Conservation (phyloP, 371 early-diverging fungal species). For the Mortierella sp. region DNA sequence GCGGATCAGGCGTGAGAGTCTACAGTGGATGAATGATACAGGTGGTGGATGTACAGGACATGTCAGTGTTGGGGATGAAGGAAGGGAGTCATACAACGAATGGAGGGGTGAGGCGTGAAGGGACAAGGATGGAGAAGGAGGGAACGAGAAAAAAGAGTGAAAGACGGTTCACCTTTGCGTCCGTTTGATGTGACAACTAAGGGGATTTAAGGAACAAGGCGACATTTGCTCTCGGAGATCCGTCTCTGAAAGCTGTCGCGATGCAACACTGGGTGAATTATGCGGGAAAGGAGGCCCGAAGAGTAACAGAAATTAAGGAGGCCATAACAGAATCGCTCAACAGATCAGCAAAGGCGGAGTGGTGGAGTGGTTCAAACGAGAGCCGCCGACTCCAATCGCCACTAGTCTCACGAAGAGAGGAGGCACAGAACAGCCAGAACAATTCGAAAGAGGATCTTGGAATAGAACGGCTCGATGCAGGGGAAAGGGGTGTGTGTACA, state of each 20-base stretch:
- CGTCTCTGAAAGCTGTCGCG: neutral
- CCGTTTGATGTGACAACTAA: neutral
- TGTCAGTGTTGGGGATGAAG: neutral
- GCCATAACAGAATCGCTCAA: neutral
- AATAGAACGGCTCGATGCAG: too few relatives aligned
- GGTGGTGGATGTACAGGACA: neutral
- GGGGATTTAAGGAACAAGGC: neutral
- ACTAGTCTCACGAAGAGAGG: too few relatives aligned
- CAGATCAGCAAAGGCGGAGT: too few relatives aligned
- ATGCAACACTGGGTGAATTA: neutral
- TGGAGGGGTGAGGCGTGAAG: neutral
- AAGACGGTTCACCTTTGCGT: neutral
- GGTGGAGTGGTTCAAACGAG: too few relatives aligned
- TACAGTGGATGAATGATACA: too few relatives aligned
- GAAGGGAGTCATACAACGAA: conserved; percentile 3
- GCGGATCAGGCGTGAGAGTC: neutral
- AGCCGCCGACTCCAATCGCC: too few relatives aligned
- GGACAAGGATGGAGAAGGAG: conserved; percentile 1
- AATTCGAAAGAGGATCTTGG: too few relatives aligned
- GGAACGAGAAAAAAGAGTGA: conserved; percentile 4
- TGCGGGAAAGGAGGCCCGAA: conserved; percentile 22
- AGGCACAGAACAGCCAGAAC: too few relatives aligned
- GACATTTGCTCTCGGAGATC: too few relatives aligned
- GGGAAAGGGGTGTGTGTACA: too few relatives aligned
- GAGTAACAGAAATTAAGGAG: conserved; percentile 53